Evolutionary conservation across 768 basidiomycete genomes (phyloP).

Genomic region (Leccinum olivaceopallidum): DNA sequence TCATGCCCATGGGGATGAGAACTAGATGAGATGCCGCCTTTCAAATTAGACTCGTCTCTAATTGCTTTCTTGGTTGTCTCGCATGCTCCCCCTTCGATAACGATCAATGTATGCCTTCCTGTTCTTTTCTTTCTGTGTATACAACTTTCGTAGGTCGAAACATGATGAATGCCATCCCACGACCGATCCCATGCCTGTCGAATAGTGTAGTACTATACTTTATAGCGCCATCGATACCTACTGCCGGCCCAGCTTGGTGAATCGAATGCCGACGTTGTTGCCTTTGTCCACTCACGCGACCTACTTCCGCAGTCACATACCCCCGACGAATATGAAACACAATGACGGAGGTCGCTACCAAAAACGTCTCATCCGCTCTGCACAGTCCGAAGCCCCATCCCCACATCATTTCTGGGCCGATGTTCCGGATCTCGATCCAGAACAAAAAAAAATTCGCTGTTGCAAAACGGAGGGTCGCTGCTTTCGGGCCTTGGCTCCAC

Average conservation of each 20-base stretch:
- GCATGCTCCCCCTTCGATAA: slow-evolving; percentile 11
- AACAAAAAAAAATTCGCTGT: slow-evolving; percentile 25
- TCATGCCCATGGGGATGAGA: slow-evolving; percentile 28
- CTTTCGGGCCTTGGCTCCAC: slow-evolving; percentile 12
- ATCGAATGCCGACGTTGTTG: slow-evolving; percentile 24
- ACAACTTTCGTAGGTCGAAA: slow-evolving; percentile 32
- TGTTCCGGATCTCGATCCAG: slow-evolving; percentile 31
- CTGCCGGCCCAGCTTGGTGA: slow-evolving; percentile 21
- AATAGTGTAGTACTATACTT: slow-evolving; percentile 31
- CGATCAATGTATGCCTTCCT: slow-evolving; percentile 20
- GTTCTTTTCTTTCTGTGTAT: slow-evolving; percentile 17
- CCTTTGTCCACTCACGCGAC: slow-evolving; percentile 8
- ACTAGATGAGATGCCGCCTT: slow-evolving; percentile 28
- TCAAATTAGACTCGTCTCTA: slow-evolving; percentile 16
- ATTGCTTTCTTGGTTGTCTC: slow-evolving; percentile 18
- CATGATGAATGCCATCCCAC: slow-evolving; percentile 20
- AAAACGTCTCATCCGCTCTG: slow-evolving; percentile 10
- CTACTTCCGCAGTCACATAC: neutral
- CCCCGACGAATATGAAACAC: neutral
- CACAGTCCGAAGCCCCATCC: slow-evolving; percentile 20
- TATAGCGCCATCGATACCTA: slow-evolving; percentile 32
- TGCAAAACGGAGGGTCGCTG: slow-evolving; percentile 32
- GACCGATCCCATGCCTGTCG: slow-evolving; percentile 23
- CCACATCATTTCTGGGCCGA: slow-evolving; percentile 28
- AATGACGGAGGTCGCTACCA: slow-evolving; percentile 6